Evolutionary conservation across 805 yeast genomes (phyloP).

Genomic region (Tetrapisispora nanseiensis): DNA sequence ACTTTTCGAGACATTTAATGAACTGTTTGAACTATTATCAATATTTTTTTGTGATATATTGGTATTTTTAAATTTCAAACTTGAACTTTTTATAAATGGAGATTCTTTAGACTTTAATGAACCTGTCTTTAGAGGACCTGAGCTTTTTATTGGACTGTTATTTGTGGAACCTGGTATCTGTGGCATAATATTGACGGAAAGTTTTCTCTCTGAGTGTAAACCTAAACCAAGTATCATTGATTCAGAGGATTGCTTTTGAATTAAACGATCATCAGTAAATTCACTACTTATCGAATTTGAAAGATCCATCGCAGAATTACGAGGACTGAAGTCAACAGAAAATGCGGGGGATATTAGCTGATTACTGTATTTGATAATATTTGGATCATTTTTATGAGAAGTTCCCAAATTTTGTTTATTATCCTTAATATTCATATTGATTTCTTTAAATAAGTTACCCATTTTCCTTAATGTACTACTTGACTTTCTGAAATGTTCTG

Average conservation of each 20-base stretch:
- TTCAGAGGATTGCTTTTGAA: conserved; percentile 4
- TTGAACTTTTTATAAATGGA: background rate
- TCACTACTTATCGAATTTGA: background rate
- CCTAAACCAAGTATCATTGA: conserved; percentile 13
- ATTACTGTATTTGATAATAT: conserved; percentile 2
- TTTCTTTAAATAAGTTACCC: conserved; percentile 3
- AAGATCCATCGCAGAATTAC: background rate
- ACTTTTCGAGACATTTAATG: background rate
- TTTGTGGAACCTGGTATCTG: conserved; percentile 25
- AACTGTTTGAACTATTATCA: conserved; percentile 2
- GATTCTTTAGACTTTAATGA: background rate
- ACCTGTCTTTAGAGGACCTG: background rate
- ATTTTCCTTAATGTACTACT: conserved; percentile 3
- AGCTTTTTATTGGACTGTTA: conserved; percentile 17
- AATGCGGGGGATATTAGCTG: conserved; percentile 5
- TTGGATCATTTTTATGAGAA: conserved; percentile 1
- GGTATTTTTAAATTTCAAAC: background rate
- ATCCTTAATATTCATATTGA: background rate
- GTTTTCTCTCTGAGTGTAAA: conserved; percentile 7
- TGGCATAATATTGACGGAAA: conserved; percentile 9
- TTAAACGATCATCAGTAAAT: background rate
- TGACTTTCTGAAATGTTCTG: conserved; percentile 2
- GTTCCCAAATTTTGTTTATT: background rate
- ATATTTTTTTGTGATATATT: conserved; percentile 18
- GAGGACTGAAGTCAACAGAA: conserved; percentile 4